Conservation (phyloP, 2,329 filamentous ascomycete species). For the Scedosporium minutisporum region DNA sequence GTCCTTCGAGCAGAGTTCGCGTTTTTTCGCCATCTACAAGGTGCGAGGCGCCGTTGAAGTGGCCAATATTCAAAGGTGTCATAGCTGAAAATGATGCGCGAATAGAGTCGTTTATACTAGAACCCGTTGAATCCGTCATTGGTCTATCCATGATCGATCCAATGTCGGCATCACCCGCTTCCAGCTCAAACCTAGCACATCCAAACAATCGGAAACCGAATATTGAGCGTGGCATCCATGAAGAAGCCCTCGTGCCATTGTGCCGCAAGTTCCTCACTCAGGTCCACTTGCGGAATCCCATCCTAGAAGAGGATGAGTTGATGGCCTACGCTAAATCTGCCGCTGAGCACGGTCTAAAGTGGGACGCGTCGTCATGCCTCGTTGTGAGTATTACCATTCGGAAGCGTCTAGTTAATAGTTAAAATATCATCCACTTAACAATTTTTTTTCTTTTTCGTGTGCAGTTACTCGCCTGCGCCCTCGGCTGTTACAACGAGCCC, state of each 20-base stretch:
- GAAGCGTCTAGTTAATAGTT: no score
- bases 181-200: no score
- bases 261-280: slow-evolving; percentile 12
- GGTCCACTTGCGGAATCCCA: slow-evolving; percentile 14
- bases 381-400: slow-evolving; percentile 8
- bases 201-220: neutral
- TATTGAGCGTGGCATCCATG: neutral
- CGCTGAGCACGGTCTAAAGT: slow-evolving; percentile 12
- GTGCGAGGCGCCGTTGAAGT: slow-evolving; percentile 8
- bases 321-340: slow-evolving; percentile 9
- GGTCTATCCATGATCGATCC: no score
- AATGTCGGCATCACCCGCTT: no score
- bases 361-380: slow-evolving; percentile 12
- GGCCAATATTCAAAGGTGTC: slow-evolving; percentile 6
- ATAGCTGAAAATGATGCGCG: neutral
- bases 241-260: slow-evolving; percentile 8
- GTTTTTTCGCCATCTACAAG: neutral
- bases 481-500: neutral
- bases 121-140: neutral
- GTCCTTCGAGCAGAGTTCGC: neutral
- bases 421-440: no score
- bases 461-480: slow-evolving; percentile 9
- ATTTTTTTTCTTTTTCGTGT: neutral
- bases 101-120: slow-evolving; percentile 9
- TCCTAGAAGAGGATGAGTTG: slow-evolving; percentile 13